Conservation (phyloP, 306 rosid species). For the Cicer yamashitae region DNA sequence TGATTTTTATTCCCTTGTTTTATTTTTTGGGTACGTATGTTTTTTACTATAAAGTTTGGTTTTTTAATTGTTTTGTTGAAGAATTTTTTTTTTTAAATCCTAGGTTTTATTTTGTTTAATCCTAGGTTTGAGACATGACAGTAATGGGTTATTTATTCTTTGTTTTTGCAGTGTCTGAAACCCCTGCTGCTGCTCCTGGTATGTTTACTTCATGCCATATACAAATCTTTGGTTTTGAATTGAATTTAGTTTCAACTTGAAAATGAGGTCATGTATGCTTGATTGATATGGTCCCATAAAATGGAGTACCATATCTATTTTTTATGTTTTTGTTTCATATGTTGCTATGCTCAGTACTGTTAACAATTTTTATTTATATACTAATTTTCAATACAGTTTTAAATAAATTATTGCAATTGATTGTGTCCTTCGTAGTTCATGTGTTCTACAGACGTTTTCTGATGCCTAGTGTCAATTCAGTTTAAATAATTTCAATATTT, state of each 20-base stretch:
- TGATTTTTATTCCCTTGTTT: not conserved
- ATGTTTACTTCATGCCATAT: constrained; percentile 33
- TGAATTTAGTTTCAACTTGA: not conserved
- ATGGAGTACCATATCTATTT: not conserved
- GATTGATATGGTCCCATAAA: not conserved
- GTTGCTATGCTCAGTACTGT: not conserved
- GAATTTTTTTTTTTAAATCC: too few relatives aligned
- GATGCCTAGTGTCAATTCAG: too few relatives aligned
- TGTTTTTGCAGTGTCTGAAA: constrained; percentile 61
- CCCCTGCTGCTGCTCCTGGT: constrained; percentile 78
- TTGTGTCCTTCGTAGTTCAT: too few relatives aligned
- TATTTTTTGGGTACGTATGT: not conserved
- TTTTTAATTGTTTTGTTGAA: too few relatives aligned
- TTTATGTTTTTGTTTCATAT: not conserved
- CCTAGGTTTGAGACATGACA: constrained; percentile 9
- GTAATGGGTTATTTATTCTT: constrained; percentile 5
- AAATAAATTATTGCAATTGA: too few relatives aligned
- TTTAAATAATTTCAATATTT: too few relatives aligned
- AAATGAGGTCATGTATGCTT: not conserved
- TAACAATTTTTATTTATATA: too few relatives aligned
- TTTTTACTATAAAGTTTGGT: too few relatives aligned
- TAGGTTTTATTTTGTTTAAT: too few relatives aligned
- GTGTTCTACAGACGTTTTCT: too few relatives aligned
- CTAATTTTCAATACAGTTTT: too few relatives aligned
- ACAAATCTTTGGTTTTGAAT: not conserved